Percentiles rank a stretch among this genome's conserved stretches.
Conservation (phyloP, 2,329 filamentous ascomycete species). For the Colletotrichum theobromicola region DNA sequence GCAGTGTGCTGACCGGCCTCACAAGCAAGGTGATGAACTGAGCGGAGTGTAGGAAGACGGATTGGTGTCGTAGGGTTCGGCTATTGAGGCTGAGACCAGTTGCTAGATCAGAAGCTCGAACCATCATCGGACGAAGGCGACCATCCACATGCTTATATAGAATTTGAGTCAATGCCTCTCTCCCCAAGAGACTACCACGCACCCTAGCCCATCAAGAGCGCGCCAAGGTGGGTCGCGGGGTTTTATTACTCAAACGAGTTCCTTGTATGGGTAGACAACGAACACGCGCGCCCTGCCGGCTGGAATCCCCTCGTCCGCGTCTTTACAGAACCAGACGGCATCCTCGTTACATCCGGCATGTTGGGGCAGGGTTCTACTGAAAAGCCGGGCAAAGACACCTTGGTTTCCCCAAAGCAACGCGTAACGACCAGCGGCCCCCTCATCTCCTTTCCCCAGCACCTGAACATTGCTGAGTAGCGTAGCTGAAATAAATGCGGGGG, state of each 20-base stretch:
- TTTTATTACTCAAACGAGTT: neutral
- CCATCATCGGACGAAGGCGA: neutral
- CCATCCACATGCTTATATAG: neutral
- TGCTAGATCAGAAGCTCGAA: neutral
- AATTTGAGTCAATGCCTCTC: neutral
- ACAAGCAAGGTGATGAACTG: neutral
- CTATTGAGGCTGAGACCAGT: neutral
- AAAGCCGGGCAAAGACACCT: neutral
- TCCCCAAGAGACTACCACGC: neutral
- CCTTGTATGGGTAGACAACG: neutral
- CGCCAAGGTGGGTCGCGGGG: neutral
- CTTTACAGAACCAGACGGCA: neutral
- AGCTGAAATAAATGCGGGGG: neutral
- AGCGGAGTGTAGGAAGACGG: neutral
- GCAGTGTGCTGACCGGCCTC: neutral
- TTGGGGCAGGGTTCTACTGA: neutral
- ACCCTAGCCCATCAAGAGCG: neutral
- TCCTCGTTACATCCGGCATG: neutral
- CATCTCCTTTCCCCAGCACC: neutral
- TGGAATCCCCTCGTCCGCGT: neutral
- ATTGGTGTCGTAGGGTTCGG: neutral
- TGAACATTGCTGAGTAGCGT: neutral
- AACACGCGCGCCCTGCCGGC: neutral
- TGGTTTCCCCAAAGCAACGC: neutral
- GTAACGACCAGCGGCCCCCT: neutral